phyloP scores from a whole-genome alignment of 805 yeast species.

The Saccharomycopsis malanga region DNA sequence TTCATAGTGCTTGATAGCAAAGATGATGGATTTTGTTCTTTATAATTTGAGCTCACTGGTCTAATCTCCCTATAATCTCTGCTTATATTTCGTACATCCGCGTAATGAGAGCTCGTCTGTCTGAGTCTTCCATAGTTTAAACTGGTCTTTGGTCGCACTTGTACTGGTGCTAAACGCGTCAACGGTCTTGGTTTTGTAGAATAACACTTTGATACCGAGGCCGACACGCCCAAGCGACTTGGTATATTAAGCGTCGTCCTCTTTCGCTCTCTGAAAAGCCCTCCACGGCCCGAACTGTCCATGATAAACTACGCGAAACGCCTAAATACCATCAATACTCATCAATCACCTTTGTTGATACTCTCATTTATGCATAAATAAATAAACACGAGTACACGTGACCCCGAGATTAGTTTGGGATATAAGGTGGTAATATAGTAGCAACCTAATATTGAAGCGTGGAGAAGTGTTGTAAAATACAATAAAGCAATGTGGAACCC shows the following conservation, averaged over 20 bases:
- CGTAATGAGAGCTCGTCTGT: background rate
- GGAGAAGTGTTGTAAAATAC: too few species aligned
- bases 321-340: too few species aligned
- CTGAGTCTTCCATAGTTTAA: background rate
- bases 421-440: too few species aligned
- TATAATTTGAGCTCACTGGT: background rate
- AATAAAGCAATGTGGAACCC: constrained; percentile 18
- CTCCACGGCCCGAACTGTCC: too few species aligned
- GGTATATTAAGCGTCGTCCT: background rate
- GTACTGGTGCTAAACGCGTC: background rate
- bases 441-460: too few species aligned
- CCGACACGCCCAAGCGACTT: background rate
- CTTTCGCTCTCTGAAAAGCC: constrained; percentile 3
- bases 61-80: background rate
- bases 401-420: too few species aligned
- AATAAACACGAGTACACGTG: too few species aligned
- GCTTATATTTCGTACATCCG: background rate
- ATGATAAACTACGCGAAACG: too few species aligned
- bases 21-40: background rate
- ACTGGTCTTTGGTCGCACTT: background rate
- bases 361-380: too few species aligned
- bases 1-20: background rate
- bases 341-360: too few species aligned
- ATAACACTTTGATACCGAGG: background rate
- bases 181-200: background rate